Evolutionary conservation across 2,329 filamentous ascomycete genomes (phyloP).

Genomic region (Lachnellula suecica): DNA sequence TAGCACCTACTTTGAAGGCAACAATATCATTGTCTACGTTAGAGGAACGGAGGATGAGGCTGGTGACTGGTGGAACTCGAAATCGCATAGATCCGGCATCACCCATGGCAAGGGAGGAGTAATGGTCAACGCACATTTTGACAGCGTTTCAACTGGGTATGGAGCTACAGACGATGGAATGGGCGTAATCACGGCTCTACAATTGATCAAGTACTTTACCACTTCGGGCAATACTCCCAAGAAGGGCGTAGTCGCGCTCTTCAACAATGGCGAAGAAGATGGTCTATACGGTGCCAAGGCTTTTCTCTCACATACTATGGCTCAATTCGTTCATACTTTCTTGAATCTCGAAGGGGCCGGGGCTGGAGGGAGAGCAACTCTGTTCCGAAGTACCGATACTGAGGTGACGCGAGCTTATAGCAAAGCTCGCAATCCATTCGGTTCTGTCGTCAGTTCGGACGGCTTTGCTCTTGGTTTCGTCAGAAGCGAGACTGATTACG

Average conservation of each 20-base stretch:
- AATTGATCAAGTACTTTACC: slow-evolving; percentile 86
- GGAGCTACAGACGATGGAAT: slow-evolving; percentile 94
- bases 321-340: slow-evolving; percentile 81
- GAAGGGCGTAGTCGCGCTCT: slow-evolving; percentile 76
- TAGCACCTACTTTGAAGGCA: slow-evolving; percentile 84
- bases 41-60: slow-evolving; percentile 74
- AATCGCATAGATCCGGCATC: slow-evolving; percentile 37
- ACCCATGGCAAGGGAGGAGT: slow-evolving; percentile 70
- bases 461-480: slow-evolving; percentile 80
- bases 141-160: slow-evolving; percentile 82
- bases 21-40: slow-evolving; percentile 89
- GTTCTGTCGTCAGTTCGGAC: slow-evolving; percentile 78
- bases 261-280: slow-evolving; percentile 97
- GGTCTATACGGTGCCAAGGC: slow-evolving; percentile 83
- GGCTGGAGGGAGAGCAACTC: slow-evolving; percentile 80
- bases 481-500: slow-evolving; percentile 85
- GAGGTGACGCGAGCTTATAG: slow-evolving; percentile 81
- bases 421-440: slow-evolving; percentile 73
- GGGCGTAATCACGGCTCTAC: slow-evolving; percentile 81
- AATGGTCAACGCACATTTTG: slow-evolving; percentile 92
- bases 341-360: slow-evolving; percentile 94
- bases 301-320: slow-evolving; percentile 79
- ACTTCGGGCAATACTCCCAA: slow-evolving; percentile 68
- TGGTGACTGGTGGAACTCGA: slow-evolving; percentile 69
- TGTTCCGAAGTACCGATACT: slow-evolving; percentile 86